Base-by-base conservation (phyloP, 768 basidiomycete genomes). In the Collybiopsis confluens region DNA sequence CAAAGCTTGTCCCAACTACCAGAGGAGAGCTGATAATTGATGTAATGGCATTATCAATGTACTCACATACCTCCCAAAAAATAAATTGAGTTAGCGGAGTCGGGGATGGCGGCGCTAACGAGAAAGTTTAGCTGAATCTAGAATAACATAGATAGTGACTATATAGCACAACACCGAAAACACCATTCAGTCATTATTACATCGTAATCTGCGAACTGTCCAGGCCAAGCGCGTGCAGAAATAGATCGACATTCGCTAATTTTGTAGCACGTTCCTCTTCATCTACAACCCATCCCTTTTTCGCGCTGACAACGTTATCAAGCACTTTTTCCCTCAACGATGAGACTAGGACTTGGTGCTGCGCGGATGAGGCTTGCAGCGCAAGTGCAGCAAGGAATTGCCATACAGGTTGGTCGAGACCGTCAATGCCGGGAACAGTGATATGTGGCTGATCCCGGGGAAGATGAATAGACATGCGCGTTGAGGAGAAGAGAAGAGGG, bases 361-460 rank as follows among this genome's bases (percentile, higher is more conserved):
- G 92, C 59, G 92, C 88, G 40, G 83, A 76, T 45, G 82, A 81
- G 11, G 92, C 90, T 59, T 89, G 87, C 37, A 95, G 77, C 2
- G 94, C 95, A 46, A 98, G 71, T 1, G 92, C 85, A 6, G 93
- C 91, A 33, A 97, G 79, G 77, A 94, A 91, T 65, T 90, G 88
- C 93, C 94, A 97, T n/a, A 92, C 90, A 13, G 89, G 90, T 67
- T 90, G 89, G 70, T 96, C 92, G 52, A 88, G 76, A 54, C 80
- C 75, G 64, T 90, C 88, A 28, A 78, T 76, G 24, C 75, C 67
- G 1, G 77, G 70, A 16, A 72, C 67, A 24, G 67, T 64, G 11
- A 50, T 45, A 37, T 58, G 58, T 18, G 52, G 56, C 36, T 68
- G 70, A 26, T 69, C 69, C 15, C 65, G 70, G 43, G 68, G 72